phyloP scores from a whole-genome alignment of 2,329 filamentous ascomycete species.

The Diaporthe vaccinii region DNA sequence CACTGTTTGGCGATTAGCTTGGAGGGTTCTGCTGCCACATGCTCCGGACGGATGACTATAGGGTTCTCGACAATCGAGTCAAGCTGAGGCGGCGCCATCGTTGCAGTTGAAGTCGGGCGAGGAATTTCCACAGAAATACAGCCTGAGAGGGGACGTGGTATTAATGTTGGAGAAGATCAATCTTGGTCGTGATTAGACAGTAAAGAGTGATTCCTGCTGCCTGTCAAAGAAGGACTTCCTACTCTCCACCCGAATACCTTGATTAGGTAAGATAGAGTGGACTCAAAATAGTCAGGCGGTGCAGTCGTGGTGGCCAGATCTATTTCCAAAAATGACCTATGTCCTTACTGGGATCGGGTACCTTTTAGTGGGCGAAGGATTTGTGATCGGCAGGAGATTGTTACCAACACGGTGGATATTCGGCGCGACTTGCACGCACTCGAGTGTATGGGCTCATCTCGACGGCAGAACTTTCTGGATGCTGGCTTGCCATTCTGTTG shows the following conservation, averaged over 20 bases:
- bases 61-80: neutral
- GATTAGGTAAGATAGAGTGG: neutral
- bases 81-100: neutral
- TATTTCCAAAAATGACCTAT: neutral
- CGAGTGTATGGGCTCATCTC: neutral
- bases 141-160: neutral
- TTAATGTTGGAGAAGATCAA: neutral
- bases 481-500: neutral
- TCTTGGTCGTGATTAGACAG: neutral
- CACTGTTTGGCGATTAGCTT: neutral
- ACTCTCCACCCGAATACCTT: neutral
- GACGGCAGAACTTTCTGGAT: neutral
- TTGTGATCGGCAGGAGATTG: slow-evolving; percentile 4
- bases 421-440: neutral
- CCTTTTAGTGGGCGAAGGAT: slow-evolving; percentile 10
- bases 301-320: neutral
- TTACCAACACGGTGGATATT: neutral
- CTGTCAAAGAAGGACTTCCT: neutral
- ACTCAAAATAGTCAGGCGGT: neutral
- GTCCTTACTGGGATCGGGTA: neutral
- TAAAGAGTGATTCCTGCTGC: neutral
- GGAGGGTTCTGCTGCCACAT: neutral
- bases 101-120: neutral
- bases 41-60: neutral
- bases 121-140: neutral